These are phyloP conservation scores for Phytophthora tubulina DNA, from an alignment of 352 stramenopile species.

Conservation along the genomic window DNA sequence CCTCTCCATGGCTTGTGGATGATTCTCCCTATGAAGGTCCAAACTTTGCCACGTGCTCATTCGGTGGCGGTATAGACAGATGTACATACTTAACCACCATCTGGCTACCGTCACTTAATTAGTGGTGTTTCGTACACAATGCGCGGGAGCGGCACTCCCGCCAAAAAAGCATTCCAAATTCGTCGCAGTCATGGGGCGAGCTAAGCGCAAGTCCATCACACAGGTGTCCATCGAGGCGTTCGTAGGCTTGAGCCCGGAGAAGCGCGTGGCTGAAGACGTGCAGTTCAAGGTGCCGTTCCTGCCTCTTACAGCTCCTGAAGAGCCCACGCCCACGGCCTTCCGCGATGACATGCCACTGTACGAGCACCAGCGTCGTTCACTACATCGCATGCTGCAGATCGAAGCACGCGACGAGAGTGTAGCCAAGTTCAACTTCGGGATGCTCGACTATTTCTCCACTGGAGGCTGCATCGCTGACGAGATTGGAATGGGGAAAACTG, in stretches of 20 bases:
- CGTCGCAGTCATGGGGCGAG: constrained; percentile 14
- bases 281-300: constrained; percentile 89
- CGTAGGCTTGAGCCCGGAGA: constrained; percentile 43
- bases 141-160: constrained; percentile 1
- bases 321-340: constrained; percentile 69
- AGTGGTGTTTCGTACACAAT: constrained; percentile 3
- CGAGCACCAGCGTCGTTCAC: constrained; percentile 82
- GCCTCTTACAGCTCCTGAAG: constrained; percentile 71
- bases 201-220: constrained; percentile 39
- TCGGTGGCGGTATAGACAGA: constrained; percentile 12
- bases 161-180: constrained; percentile 9
- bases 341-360: constrained; percentile 65
- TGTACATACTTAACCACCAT: not conserved
- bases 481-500: constrained; percentile 89
- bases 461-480: constrained; percentile 80
- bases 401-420: constrained; percentile 73
- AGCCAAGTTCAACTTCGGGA: constrained; percentile 78
- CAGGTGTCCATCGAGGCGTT: constrained; percentile 72
- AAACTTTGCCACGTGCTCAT: constrained; percentile 35
- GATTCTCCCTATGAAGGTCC: constrained; percentile 15
- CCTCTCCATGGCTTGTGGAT: constrained; percentile 37
- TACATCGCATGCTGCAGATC: constrained; percentile 88
- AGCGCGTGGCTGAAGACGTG: constrained; percentile 62
- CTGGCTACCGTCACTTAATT: constrained; percentile 4
- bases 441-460: constrained; percentile 76